Evolutionary conservation across 2,329 filamentous ascomycete genomes (phyloP).

Genomic region (Sporothrix pallida): DNA sequence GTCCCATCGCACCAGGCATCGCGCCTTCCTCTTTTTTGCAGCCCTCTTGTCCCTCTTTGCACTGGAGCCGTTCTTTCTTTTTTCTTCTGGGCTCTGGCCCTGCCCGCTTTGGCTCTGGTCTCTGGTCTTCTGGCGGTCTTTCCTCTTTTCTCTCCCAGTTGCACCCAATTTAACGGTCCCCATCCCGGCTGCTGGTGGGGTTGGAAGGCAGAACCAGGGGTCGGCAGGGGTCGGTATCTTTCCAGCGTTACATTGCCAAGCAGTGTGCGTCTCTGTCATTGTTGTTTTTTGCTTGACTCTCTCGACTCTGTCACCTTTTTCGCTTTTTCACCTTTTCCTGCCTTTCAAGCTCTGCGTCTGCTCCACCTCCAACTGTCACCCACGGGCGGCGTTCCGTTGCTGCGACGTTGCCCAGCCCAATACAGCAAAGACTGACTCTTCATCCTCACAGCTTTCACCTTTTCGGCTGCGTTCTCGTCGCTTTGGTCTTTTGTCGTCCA

Average conservation of each 20-base stretch:
- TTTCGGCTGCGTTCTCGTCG: constrained; percentile 9
- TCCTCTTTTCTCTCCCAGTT: constrained; percentile 3
- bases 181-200: constrained; percentile 15
- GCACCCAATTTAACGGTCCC: constrained; percentile 31
- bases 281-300: not conserved
- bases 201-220: constrained; percentile 12
- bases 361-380: constrained; percentile 9
- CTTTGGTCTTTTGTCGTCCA: not conserved
- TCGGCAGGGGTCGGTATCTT: constrained; percentile 29
- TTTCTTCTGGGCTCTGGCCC: not conserved
- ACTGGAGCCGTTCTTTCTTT: not conserved
- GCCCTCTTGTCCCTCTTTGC: constrained; percentile 20
- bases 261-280: not conserved
- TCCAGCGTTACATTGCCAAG: constrained; percentile 31
- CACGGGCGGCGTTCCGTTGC: constrained; percentile 23
- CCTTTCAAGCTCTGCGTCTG: not conserved
- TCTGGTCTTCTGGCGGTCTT: constrained; percentile 12
- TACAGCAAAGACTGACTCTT: not conserved
- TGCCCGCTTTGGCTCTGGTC: constrained; percentile 8
- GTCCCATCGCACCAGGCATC: constrained; percentile 1
- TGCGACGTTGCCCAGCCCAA: constrained; percentile 31
- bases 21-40: constrained; percentile 14
- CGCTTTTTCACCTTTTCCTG: not conserved
- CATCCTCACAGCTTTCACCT: not conserved
- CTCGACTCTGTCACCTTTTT: not conserved